Percentiles rank a stretch among this genome's conserved stretches.
Evolutionary conservation across 441 rosid genomes (phyloP).

Genomic region (Melastoma candidum): DNA sequence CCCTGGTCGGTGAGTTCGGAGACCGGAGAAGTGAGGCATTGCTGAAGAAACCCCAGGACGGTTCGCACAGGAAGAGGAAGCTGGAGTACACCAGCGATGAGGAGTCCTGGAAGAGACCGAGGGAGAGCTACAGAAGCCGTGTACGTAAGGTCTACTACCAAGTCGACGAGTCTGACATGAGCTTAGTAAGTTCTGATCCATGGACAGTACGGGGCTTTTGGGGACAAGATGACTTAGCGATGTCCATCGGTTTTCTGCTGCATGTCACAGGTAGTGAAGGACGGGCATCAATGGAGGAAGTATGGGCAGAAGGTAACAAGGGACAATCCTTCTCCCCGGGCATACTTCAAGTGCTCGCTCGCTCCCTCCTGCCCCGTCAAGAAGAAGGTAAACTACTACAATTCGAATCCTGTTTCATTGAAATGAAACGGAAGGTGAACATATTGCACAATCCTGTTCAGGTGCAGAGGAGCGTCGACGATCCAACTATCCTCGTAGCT

Average conservation of each 20-base stretch:
- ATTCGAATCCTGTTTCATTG: background rate
- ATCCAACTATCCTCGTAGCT: conserved; percentile 14
- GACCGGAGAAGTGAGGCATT: no score
- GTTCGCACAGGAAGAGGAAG: no score
- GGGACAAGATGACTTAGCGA: background rate
- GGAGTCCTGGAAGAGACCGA: conserved; percentile 1
- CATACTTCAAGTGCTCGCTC: conserved; percentile 19
- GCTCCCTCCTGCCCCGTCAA: conserved; percentile 16
- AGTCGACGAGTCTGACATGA: conserved; percentile 9
- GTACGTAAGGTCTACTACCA: background rate
- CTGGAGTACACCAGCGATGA: background rate
- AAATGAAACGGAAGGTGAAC: background rate
- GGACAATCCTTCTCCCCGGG: conserved; percentile 19
- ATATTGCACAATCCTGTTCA: background rate
- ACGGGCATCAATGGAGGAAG: conserved; percentile 18
- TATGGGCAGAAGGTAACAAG: conserved; percentile 21
- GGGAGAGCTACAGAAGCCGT: conserved; percentile 6
- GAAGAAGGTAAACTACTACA: conserved; percentile 11
- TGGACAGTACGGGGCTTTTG: background rate
- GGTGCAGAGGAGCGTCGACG: conserved; percentile 16
- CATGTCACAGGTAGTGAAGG: conserved; percentile 10
- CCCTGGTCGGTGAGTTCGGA: no score
- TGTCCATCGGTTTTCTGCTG: background rate
- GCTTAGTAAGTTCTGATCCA: conserved; percentile 10
- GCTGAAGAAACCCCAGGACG: no score